These are phyloP conservation scores for Populus ilicifolia DNA, from an alignment of 345 rosid species.

Conservation along the genomic window DNA sequence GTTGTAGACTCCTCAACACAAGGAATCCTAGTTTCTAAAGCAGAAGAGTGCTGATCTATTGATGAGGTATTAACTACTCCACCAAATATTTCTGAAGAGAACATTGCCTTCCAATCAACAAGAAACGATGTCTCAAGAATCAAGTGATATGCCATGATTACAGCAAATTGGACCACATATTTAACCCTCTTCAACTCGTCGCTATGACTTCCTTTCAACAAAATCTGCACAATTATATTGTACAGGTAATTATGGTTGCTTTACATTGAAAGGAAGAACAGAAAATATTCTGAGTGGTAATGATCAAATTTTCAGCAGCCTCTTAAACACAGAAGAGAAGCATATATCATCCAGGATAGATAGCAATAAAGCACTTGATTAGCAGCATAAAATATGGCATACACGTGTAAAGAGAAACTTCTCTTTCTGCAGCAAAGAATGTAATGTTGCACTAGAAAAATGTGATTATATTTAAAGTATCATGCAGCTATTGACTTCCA, in stretches of 20 bases:
- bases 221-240: slow-evolving; percentile 50
- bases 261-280: neutral
- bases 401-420: neutral
- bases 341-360: neutral
- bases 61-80: slow-evolving; percentile 25
- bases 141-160: slow-evolving; percentile 69
- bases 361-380: neutral
- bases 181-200: slow-evolving; percentile 79
- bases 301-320: neutral
- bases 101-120: slow-evolving; percentile 76
- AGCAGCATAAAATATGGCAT: neutral
- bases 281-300: neutral
- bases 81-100: slow-evolving; percentile 49
- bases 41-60: slow-evolving; percentile 21
- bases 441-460: neutral
- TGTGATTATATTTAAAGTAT: neutral
- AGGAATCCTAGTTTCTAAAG: slow-evolving; percentile 26
- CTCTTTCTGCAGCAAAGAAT: neutral
- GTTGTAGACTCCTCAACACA: slow-evolving; percentile 26
- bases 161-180: slow-evolving; percentile 65
- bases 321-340: neutral
- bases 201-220: slow-evolving; percentile 83
- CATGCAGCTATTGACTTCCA: neutral
- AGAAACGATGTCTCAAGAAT: slow-evolving; percentile 92
- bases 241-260: neutral